Evolutionary conservation across 2,329 filamentous ascomycete genomes (phyloP).

Genomic region (Monosporascus sp.): DNA sequence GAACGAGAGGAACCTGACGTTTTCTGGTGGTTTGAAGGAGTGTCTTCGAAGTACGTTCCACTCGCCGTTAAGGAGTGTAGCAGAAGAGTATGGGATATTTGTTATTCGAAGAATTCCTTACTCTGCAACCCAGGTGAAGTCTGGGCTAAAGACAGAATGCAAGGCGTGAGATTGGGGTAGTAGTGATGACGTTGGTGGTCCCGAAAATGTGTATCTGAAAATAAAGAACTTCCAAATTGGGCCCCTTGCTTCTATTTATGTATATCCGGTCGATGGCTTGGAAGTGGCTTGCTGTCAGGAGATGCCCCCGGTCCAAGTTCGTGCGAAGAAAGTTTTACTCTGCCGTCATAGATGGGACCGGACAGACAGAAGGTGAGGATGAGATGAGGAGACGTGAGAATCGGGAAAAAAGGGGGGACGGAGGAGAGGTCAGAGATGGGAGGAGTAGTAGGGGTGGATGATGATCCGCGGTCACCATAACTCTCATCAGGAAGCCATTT

Average conservation of each 20-base stretch:
- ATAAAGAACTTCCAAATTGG: background rate
- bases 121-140: background rate
- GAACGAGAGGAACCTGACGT: background rate
- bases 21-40: background rate
- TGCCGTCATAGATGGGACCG: background rate
- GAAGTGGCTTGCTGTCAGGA: background rate
- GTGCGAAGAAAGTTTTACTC: background rate
- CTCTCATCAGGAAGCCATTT: background rate
- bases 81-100: no score
- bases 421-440: background rate
- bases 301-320: no score
- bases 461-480: background rate
- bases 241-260: background rate
- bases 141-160: background rate
- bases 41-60: no score
- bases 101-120: no score
- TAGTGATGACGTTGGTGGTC: background rate
- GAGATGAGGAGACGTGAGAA: background rate
- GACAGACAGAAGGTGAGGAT: background rate
- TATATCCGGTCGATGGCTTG: background rate
- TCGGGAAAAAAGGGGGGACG: background rate
- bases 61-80: no score
- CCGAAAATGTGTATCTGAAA: background rate
- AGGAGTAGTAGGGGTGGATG: background rate
- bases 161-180: background rate